phyloP scores from a whole-genome alignment of 1,284 basidiomycete genomes.

The Schizophyllum amplum region DNA sequence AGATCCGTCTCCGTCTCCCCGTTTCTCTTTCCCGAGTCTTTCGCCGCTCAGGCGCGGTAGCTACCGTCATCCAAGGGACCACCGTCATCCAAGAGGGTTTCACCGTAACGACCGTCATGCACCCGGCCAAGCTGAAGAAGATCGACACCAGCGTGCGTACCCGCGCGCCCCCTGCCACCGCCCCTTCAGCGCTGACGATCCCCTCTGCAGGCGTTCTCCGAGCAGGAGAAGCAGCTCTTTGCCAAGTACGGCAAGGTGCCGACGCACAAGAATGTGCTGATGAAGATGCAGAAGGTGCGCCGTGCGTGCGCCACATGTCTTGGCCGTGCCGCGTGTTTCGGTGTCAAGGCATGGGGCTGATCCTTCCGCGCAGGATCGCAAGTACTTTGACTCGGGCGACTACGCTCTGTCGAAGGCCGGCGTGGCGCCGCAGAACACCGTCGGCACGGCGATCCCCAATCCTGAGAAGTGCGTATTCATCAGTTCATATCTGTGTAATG shows the following conservation, averaged over 20 bases:
- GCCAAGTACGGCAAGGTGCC: conserved; percentile 93
- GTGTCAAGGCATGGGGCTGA: conserved; percentile 7
- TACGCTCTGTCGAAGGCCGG: conserved; percentile 96
- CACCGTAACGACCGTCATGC: conserved; percentile 45
- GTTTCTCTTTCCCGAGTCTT: too few relatives aligned
- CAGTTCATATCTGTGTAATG: background rate
- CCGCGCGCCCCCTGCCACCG: conserved; percentile 7
- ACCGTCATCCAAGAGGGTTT: too few relatives aligned
- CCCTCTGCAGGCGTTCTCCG: conserved; percentile 62
- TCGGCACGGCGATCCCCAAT: conserved; percentile 92
- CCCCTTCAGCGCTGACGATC: conserved; percentile 13
- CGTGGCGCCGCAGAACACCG: conserved; percentile 77
- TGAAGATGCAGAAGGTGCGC: conserved; percentile 92
- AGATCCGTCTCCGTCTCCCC: too few relatives aligned
- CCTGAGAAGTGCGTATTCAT: conserved; percentile 76
- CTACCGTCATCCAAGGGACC: too few relatives aligned
- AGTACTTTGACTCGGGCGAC: conserved; percentile 97
- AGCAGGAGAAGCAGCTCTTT: conserved; percentile 93
- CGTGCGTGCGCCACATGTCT: conserved; percentile 34
- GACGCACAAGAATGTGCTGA: conserved; percentile 85
- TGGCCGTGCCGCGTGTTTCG: too few relatives aligned
- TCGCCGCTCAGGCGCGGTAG: too few relatives aligned
- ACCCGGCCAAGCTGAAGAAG: conserved; percentile 81
- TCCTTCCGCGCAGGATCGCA: conserved; percentile 66
- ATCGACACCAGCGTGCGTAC: conserved; percentile 75